Evolutionary conservation across 805 yeast species (phyloP), one percentile per base, ranked within the genome.

Genomic region (Blastobotrys robertii): DNA sequence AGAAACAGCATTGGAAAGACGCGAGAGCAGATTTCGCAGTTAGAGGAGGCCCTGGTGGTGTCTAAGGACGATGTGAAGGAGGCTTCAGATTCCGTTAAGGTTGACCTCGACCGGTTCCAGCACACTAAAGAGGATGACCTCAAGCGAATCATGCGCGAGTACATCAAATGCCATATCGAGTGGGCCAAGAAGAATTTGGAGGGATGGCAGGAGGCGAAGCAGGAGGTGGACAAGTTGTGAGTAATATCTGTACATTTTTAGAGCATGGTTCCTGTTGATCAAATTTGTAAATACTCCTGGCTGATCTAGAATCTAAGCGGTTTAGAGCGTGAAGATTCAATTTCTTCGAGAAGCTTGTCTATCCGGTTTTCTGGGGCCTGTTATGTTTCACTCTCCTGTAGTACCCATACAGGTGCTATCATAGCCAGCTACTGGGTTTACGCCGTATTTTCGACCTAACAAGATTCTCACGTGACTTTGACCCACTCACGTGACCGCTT

Each of bases 121-220:
- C 52, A 51, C 31, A 63, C 67, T 35, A 77, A 75, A 48, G 68
- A 74, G 43, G 69, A 68, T 34, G 73, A 75, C 37, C 67, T 79
- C 40, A 68, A 69, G 47, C 65, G 65, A 39, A 76, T 79, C 49
- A 64, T 79, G 44, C 35, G 50, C 19, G 72, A 76, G 12, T 80
- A 77, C 54, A 70, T 78, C 42, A 61, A 72, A 30, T 73, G 76
- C 43, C 70, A 80, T 30, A 61, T 76, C 28, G 74, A 72, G 43
- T 80, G 86, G 86, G 82, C 84, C 4, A 69, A 68, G 52, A 76
- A 77, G 62, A 79, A 80, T 54, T 60, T 77, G 35, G 83, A 79
- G 50, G 68, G 73, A 31, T 80, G 85, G 84, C 76, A 74, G 46
- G 83, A 76, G 45, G 74, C 79, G n/a, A 62, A 69, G 16, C 45